These are phyloP conservation scores for Glutinoglossum americanum DNA, from an alignment of 495 filamentous ascomycete genomes.

Conservation along the genomic window DNA sequence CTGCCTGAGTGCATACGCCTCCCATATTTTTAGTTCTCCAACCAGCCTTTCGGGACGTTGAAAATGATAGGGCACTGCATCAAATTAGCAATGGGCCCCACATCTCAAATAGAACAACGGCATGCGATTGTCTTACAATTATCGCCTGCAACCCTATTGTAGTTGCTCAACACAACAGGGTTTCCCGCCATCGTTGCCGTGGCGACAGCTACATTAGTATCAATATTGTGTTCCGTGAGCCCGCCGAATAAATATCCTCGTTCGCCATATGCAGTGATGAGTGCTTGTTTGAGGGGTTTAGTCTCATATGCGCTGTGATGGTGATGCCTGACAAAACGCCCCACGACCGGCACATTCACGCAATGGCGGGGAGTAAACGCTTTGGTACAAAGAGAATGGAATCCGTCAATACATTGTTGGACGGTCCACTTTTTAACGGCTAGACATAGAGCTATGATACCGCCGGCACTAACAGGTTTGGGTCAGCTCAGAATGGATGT, in stretches of 20 bases:
- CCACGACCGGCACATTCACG: too few relatives aligned
- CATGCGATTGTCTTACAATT: too few relatives aligned
- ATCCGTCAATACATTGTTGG: neutral
- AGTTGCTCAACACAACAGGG: neutral
- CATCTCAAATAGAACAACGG: too few relatives aligned
- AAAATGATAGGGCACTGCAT: neutral
- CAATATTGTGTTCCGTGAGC: too few relatives aligned
- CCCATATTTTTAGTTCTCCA: neutral
- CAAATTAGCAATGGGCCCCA: neutral
- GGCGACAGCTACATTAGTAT: too few relatives aligned
- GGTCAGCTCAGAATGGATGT: neutral
- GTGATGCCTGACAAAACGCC: too few relatives aligned
- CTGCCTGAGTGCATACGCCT: neutral
- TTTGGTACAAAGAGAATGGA: neutral
- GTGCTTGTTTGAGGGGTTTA: too few relatives aligned
- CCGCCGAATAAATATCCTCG: too few relatives aligned
- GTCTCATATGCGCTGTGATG: neutral
- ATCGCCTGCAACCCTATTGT: neutral
- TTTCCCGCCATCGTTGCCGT: too few relatives aligned
- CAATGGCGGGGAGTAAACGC: too few relatives aligned
- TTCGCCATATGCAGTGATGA: too few relatives aligned
- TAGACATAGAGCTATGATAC: constrained; percentile 1
- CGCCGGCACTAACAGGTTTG: neutral
- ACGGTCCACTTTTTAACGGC: neutral
- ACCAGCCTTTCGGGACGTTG: neutral